phyloP scores from a whole-genome alignment of 2,329 filamentous ascomycete species.

The Cladobotryum protrusum region DNA sequence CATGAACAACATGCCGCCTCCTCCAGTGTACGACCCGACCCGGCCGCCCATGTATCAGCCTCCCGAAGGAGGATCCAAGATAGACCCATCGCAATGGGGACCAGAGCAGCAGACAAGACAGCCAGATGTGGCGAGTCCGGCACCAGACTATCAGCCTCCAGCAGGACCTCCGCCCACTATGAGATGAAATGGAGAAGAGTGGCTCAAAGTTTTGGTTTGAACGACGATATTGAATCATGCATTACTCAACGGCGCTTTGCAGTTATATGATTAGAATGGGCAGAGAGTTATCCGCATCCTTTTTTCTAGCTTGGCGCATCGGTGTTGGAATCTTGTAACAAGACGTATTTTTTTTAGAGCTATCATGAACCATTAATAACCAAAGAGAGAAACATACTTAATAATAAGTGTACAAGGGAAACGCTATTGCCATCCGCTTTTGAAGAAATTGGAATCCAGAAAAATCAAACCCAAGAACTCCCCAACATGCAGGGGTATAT shows the following conservation, averaged over 20 bases:
- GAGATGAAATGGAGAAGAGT: neutral
- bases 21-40: slow-evolving; percentile 53
- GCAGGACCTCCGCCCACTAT: slow-evolving; percentile 41
- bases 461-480: neutral
- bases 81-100: slow-evolving; percentile 44
- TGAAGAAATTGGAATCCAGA: too few species aligned
- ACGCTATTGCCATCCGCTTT: too few species aligned
- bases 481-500: neutral
- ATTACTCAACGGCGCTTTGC: too few species aligned
- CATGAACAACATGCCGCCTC: slow-evolving; percentile 50
- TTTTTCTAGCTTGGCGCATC: too few species aligned
- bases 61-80: slow-evolving; percentile 45
- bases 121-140: slow-evolving; percentile 19
- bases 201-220: neutral
- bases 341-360: too few species aligned
- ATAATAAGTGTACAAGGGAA: neutral
- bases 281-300: too few species aligned
- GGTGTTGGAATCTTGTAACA: too few species aligned
- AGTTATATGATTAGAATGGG: too few species aligned
- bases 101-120: slow-evolving; percentile 16
- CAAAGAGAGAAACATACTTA: neutral
- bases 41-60: slow-evolving; percentile 51
- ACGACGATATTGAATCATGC: neutral
- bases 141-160: slow-evolving; percentile 35
- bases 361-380: too few species aligned